Evolutionary conservation across 164 flowering plant genomes (phyloP), one percentile per base, ranked within the genome.

Genomic region (Cinnamomum micranthum): DNA sequence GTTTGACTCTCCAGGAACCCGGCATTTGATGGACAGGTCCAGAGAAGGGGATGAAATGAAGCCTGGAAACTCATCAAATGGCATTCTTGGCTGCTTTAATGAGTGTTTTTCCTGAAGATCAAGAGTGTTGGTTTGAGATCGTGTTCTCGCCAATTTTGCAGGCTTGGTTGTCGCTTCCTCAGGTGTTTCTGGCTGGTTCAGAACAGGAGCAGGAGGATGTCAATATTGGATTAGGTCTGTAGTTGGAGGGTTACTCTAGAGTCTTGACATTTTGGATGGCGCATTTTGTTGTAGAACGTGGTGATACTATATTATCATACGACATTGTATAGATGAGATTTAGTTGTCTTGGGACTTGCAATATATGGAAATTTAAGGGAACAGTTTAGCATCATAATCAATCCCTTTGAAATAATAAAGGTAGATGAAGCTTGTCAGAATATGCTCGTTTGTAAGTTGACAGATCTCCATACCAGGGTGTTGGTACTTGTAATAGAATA

Each of bases 1-100:
- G 28, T 59, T 64, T 58, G 77, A 75, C 72, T 77, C 80, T 65
- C 78, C 82, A 55, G 78, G 78, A 6, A 77, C 80, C 68, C 75
- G 69, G 27, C 76, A 65, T 23, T 55, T 75, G 71, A 75, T 72
- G 63, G 79, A 76, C 59, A 65, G 65, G 67, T 72, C 76, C 6
- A 70, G 59, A 69, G 78, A 76, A 67, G 33, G 41, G 35, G 75
- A 67, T 12, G 69, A 41, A 47, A 31, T 41, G 41, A 69, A 76
- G 41, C 68, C 80, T 13, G 73, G 51, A 63, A 68, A 63, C 23
- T 66, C 77, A 28, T 71, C 75, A 50, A 60, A 52, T 35, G 59
- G 63, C 20, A 51, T 63, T 41, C 22, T 68, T 17, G 55, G 75
- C 23, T 79, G 81, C 78, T 75, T 75, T n/a, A 65, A 69, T 35